Evolutionary conservation across 345 rosid species (phyloP), one percentile per base, ranked within the genome.

Genomic region (Populus alba): DNA sequence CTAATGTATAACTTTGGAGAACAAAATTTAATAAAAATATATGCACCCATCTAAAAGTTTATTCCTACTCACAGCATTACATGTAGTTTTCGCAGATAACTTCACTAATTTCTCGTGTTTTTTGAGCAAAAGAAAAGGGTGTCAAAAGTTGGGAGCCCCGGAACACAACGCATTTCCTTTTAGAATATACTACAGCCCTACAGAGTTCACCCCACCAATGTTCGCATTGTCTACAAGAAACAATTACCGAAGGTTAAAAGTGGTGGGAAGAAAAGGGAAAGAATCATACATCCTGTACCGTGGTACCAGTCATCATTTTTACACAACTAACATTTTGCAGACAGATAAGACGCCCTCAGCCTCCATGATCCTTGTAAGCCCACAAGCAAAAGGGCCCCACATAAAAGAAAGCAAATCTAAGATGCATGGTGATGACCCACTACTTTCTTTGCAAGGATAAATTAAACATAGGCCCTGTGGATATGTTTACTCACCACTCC

Each of bases 401-500:
- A 76, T 74, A 79, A 80, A 65, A 73, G 76, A 75, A 82, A 66
- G 81, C 39, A 86, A 73, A 65, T 78, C 73, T 55, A 76, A 43
- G 80, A 77, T 75, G 73, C 62, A 86, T 70, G 73, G 55, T 68
- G 74, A 74, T 13, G 78, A 74, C 75, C 82, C 62, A 55, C 55
- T 25, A 75, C 84, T 71, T 76, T 82, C 72, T 72, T 69, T 77
- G 70, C 35, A 51, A 23, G 65, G 75, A 75, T 70, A 62, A 78
- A 78, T 68, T 38, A 74, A 77, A 71, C 73, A 57, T 18, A 29
- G 12, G 65, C 73, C 77, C 23, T 49, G 74, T 82, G 75, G 78
- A 25, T 65, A 43, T 38, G 67, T 84, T 41, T 86, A 87, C 84
- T 89, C 96, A 51, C 74, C 96, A 51, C 74, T 87, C 77, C 97